phyloP scores from a whole-genome alignment of 352 stramenopile species.

The Halophytophthora batemanensis region DNA sequence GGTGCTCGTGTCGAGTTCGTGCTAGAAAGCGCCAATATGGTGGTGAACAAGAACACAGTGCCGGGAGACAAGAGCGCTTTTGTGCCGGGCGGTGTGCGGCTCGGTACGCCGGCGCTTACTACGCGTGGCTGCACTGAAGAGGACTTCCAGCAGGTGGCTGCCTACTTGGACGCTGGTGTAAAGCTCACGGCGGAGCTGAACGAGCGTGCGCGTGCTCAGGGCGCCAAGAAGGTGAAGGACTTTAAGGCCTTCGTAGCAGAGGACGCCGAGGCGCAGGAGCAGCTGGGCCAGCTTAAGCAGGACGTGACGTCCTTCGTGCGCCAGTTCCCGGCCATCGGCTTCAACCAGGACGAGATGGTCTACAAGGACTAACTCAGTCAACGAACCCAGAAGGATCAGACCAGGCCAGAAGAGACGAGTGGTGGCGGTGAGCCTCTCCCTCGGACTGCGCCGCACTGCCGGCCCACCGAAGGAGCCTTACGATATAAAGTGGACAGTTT shows the following conservation, averaged over 20 bases:
- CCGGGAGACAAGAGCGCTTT: constrained; percentile 97
- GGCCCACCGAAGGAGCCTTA: too few species aligned
- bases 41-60: constrained; percentile 99
- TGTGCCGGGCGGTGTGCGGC: constrained; percentile 95
- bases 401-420: too few species aligned
- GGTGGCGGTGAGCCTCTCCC: too few species aligned
- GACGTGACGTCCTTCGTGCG: constrained; percentile 94
- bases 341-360: constrained; percentile 92
- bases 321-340: constrained; percentile 96
- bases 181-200: constrained; percentile 92
- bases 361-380: constrained; percentile 66
- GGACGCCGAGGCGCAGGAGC: constrained; percentile 40
- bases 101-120: constrained; percentile 95
- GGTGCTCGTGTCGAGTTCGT: constrained; percentile 95
- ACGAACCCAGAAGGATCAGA: too few species aligned
- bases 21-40: constrained; percentile 96
- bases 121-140: constrained; percentile 94
- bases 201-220: constrained; percentile 86
- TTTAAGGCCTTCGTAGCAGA: constrained; percentile 77
- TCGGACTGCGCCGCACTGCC: too few species aligned
- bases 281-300: constrained; percentile 78
- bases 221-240: constrained; percentile 94
- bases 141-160: constrained; percentile 93
- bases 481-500: too few species aligned
- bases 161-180: constrained; percentile 95